phyloP scores from a whole-genome alignment of 495 filamentous ascomycete genomes.

The Penicillium robsamsonii region DNA sequence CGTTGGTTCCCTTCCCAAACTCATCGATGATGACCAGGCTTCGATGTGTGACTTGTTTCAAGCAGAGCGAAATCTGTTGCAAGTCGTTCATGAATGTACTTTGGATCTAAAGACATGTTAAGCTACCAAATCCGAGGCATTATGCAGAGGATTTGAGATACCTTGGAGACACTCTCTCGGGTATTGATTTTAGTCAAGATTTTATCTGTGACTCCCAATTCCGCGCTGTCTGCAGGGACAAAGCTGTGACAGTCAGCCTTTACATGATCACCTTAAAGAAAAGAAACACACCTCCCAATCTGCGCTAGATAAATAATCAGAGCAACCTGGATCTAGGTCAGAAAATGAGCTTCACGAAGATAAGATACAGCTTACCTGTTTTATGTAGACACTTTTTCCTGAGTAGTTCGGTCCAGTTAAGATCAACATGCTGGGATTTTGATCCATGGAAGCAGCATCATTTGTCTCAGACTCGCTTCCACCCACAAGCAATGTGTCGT shows the following conservation, averaged over 20 bases:
- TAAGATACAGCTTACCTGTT: constrained; percentile 54
- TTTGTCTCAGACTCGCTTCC: constrained; percentile 34
- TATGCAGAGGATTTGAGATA: constrained; percentile 11
- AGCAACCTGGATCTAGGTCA: constrained; percentile 51
- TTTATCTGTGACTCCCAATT: constrained; percentile 86
- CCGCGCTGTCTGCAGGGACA: constrained; percentile 76
- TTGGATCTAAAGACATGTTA: constrained; percentile 53
- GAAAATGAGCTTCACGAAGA: neutral
- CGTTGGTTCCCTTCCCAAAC: constrained; percentile 92
- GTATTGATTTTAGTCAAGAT: constrained; percentile 88
- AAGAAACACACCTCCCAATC: constrained; percentile 60
- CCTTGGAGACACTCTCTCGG: constrained; percentile 77
- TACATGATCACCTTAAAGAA: neutral
- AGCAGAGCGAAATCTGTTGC: constrained; percentile 77
- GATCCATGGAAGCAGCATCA: neutral
- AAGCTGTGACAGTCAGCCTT: constrained; percentile 50
- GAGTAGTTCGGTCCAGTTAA: constrained; percentile 95
- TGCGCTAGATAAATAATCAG: constrained; percentile 92
- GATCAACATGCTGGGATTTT: constrained; percentile 69
- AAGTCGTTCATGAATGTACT: constrained; percentile 94
- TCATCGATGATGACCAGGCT: constrained; percentile 89
- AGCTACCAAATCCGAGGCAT: neutral
- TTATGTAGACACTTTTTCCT: constrained; percentile 94
- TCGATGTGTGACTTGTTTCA: constrained; percentile 72
- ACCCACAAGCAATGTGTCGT: constrained; percentile 70